phyloP scores from a whole-genome alignment of 441 rosid genomes.

The Francoa sonchifolia region DNA sequence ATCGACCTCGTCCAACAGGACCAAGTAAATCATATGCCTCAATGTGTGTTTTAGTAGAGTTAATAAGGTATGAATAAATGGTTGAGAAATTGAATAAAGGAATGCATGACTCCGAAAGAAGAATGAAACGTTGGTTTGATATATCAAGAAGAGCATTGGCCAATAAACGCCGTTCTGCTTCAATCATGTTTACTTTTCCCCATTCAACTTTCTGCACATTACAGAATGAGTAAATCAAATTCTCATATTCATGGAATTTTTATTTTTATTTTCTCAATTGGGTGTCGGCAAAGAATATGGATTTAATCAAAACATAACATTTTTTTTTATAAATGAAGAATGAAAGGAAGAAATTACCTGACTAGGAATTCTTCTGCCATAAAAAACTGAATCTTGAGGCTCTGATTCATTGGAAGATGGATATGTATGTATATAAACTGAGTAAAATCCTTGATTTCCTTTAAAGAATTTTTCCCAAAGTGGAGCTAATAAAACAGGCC shows the following conservation, averaged over 20 bases:
- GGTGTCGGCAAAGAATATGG: constrained; percentile 2
- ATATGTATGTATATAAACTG: constrained; percentile 62
- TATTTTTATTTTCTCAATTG: not conserved
- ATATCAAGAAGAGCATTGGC: constrained; percentile 81
- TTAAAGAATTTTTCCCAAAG: constrained; percentile 86
- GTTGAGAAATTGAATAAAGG: constrained; percentile 65
- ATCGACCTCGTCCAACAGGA: constrained; percentile 55
- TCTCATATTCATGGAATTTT: not conserved
- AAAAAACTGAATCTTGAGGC: constrained; percentile 51
- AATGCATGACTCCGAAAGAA: constrained; percentile 69
- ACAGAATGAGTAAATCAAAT: not conserved
- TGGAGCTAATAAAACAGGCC: constrained; percentile 73
- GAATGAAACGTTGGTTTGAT: constrained; percentile 78
- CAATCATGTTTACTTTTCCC: constrained; percentile 60
- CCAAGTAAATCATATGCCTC: constrained; percentile 37
- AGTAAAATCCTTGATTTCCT: constrained; percentile 43
- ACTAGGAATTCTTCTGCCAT: constrained; percentile 64
- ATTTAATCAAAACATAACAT: not conserved
- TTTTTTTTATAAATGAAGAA: no score
- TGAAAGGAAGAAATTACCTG: constrained; percentile 41
- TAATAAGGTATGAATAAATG: constrained; percentile 34
- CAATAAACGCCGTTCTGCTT: constrained; percentile 83
- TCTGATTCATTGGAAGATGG: constrained; percentile 42
- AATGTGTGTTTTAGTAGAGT: constrained; percentile 25
- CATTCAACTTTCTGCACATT: constrained; percentile 50